Evolutionary conservation across 139 green algal species (phyloP), one percentile per base, ranked within the genome.

Genomic region (Diplosphaera chodatii): DNA sequence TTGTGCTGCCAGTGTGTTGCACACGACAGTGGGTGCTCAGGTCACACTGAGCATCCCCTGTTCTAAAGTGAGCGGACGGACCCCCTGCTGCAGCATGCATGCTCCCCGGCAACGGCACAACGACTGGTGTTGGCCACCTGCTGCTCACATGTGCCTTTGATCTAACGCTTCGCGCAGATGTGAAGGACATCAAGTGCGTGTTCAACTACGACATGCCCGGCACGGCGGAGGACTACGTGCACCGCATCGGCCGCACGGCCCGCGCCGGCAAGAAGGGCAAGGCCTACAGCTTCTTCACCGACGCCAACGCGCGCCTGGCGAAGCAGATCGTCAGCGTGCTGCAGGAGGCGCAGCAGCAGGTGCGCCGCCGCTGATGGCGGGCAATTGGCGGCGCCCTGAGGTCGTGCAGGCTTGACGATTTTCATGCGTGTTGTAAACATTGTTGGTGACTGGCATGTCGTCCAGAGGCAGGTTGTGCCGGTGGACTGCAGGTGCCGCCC

Each of bases 151-250:
- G n/a, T n/a, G n/a, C n/a, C n/a, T n/a, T n/a, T n/a, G n/a, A n/a
- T n/a, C n/a, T n/a, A n/a, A n/a, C n/a, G n/a, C n/a, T n/a, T n/a
- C n/a, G n/a, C 72, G 70, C 85, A 97, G 91, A 96, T 79, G 88
- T 96, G 32, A 96, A 96, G 78, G 90, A 97, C 75, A 91, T 97
- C 78, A 94, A 95, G 82, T 69, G 87, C 3, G 90, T 96, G 30
- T 78, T 94, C 62, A 96, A 96, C 80, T 96, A 91, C 76, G 90
- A 95, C 75, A 92, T 96, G 86, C 91, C 91, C 32, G 82, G 79
- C 55, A 88, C 86, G 27, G 86, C 87, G 0, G 94, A 98, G 79
- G 94, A 98, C 78, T 98, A 98, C 73, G 91, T 97, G 21, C 90
- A 96, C 78, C 76, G 90, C 63, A 90, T 95, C 68, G 92, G 90